These are phyloP conservation scores for Calonectria fujianensis DNA, from an alignment of 2,329 filamentous ascomycete species.

Conservation along the genomic window DNA sequence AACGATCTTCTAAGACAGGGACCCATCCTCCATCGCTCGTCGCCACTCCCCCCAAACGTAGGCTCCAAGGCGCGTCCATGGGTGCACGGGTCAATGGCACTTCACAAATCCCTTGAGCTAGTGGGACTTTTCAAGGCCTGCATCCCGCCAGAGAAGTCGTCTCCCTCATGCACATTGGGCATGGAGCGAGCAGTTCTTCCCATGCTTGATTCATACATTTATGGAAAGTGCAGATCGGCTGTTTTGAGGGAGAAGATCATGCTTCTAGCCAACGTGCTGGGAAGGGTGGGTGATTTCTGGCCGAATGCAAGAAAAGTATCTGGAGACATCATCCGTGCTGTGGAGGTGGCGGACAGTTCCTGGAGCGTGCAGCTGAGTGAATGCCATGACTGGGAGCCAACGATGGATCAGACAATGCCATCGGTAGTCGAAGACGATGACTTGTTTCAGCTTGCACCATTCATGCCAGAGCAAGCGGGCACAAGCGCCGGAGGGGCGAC, in stretches of 20 bases:
- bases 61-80: constrained; percentile 13
- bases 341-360: constrained; percentile 18
- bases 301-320: constrained; percentile 40
- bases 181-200: constrained; percentile 40
- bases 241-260: constrained; percentile 39
- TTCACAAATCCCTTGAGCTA: constrained; percentile 46
- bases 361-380: not conserved
- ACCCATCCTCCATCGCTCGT: constrained; percentile 26
- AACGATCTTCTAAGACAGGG: constrained; percentile 19
- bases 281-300: constrained; percentile 50
- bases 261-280: constrained; percentile 42
- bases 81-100: constrained; percentile 34
- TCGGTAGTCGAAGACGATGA: not conserved
- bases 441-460: not conserved
- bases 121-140: constrained; percentile 45
- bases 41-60: constrained; percentile 15
- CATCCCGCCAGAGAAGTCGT: constrained; percentile 47
- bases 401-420: constrained; percentile 1
- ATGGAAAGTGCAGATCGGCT: not conserved
- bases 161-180: constrained; percentile 50
- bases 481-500: too few relatives aligned
- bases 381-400: not conserved
- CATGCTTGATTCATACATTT: constrained; percentile 40
- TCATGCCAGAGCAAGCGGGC: not conserved
- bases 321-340: constrained; percentile 27